phyloP scores from a whole-genome alignment of 2,329 filamentous ascomycete genomes.

The Phyllachora maydis region DNA sequence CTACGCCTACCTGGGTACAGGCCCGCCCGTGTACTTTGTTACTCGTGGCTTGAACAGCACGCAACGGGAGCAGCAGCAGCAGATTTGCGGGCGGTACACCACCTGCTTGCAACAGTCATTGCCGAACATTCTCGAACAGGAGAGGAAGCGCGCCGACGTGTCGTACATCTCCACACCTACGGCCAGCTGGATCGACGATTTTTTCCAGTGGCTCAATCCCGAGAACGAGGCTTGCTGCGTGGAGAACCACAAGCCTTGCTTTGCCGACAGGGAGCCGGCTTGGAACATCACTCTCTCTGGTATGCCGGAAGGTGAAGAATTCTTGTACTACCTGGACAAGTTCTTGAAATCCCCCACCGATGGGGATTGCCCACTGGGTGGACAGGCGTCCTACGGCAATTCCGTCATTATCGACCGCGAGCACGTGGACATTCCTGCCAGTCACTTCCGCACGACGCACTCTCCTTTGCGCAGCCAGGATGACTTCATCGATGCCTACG shows the following conservation, averaged over 20 bases:
- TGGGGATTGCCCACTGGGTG: conserved; percentile 70
- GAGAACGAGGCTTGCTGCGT: conserved; percentile 54
- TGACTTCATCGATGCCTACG: conserved; percentile 85
- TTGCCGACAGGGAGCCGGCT: conserved; percentile 50
- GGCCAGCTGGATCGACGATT: conserved; percentile 94
- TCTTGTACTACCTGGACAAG: conserved; percentile 63
- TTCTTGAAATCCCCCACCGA: conserved; percentile 69
- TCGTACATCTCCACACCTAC: conserved; percentile 79
- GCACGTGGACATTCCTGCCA: conserved; percentile 50
- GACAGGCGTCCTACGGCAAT: conserved; percentile 68
- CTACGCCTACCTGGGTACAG: conserved; percentile 77
- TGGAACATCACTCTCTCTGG: conserved; percentile 83
- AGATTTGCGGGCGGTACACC: conserved; percentile 79
- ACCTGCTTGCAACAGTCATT: conserved; percentile 71
- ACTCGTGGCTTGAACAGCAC: conserved; percentile 66
- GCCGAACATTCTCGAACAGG: conserved; percentile 79
- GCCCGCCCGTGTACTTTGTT: conserved; percentile 92
- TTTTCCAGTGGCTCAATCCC: conserved; percentile 91
- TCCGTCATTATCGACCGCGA: conserved; percentile 62
- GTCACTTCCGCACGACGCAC: conserved; percentile 82
- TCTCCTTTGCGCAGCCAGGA: conserved; percentile 70
- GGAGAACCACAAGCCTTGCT: conserved; percentile 53
- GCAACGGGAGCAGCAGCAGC: conserved; percentile 52
- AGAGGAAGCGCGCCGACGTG: conserved; percentile 70
- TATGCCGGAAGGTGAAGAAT: conserved; percentile 89